A percentile compares a stretch with the other conserved stretches of the same genome.
These are phyloP conservation scores for Mimosa pudica DNA, from an alignment of 306 rosid species.

Conservation along the genomic window DNA sequence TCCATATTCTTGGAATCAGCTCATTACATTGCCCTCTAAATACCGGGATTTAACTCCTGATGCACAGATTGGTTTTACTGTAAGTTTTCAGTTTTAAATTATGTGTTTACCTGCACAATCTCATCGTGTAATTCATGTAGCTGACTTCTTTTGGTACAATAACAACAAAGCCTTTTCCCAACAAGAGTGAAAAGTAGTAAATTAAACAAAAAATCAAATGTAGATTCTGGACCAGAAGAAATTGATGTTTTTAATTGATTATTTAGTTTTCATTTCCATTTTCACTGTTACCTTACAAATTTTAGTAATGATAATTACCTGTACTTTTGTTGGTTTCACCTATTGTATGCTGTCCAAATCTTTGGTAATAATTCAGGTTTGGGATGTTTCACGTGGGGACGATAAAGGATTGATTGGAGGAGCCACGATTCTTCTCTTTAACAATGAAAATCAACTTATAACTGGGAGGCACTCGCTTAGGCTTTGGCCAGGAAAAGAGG, in stretches of 20 bases:
- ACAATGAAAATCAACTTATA: conserved; percentile 40
- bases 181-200: conserved; percentile 4
- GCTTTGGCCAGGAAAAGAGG: conserved; percentile 91
- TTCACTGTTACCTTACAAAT: background rate
- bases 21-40: conserved; percentile 79
- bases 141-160: background rate
- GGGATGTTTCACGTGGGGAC: conserved; percentile 89
- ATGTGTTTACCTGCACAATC: conserved; percentile 17
- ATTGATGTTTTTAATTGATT: background rate
- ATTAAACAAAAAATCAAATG: conserved; percentile 1
- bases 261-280: conserved; percentile 3
- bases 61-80: conserved; percentile 88
- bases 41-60: conserved; percentile 91
- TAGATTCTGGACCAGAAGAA: background rate
- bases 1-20: conserved; percentile 80
- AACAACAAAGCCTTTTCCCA: too few relatives aligned
- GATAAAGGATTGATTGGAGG: conserved; percentile 90
- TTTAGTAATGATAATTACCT: background rate
- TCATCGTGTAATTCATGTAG: background rate
- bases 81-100: conserved; percentile 48
- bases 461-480: conserved; percentile 97
- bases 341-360: background rate
- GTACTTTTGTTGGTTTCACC: background rate
- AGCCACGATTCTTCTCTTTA: conserved; percentile 74
- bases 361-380: conserved; percentile 60